Base-by-base conservation (phyloP, 331 rosid genomes). In the Acacia concinna region DNA sequence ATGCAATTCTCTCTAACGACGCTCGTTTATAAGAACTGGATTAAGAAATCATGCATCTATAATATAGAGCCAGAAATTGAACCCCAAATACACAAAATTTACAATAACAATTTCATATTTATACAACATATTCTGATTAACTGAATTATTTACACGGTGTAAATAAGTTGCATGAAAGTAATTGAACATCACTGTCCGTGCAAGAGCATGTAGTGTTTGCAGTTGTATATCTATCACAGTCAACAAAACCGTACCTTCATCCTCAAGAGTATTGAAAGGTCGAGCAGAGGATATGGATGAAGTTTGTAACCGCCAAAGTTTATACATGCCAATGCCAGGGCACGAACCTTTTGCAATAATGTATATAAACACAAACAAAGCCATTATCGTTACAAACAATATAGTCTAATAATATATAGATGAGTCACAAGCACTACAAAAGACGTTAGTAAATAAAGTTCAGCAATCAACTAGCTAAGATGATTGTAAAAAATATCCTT, bases 301-400 rank as follows among this genome's bases (percentile, higher is more conserved):
- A 93, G 99, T 86, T 93, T 95, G 91, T 95, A 93, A 59, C 96
- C 91, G 23, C 90, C 87, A 77, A 82, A 87, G 73, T 93, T 92
- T 80, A 95, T 88, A 78, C 84, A 95, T 1, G 91, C 84, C 83
- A 95, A 81, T 62, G 96, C 99, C 81, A 91, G 74, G 2, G 76
- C 88, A 77, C 99, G 93, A 71, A 90, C 90, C 99, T 95, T 80
- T 76, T 20, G 78, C 62, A 46, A 57, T 14, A 56, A 74, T 12
- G 1, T 21, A 47, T 43, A 23, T 9, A 68, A 1, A 67, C 20
- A 57, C 25, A 78, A 78, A 40, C 4, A 75, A 82, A 68, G 46
- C 47, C 27, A 4, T 28, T 46, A 49, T 79, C 84, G 68, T n/a
- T n/a, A n/a, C n/a, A n/a, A n/a, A 62, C 46, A 8, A 54, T 78